Percentiles rank a stretch among this genome's conserved stretches.
Evolutionary conservation across 78 protist genomes (phyloP).

Genomic region (Planoprotostelium fungivorum): DNA sequence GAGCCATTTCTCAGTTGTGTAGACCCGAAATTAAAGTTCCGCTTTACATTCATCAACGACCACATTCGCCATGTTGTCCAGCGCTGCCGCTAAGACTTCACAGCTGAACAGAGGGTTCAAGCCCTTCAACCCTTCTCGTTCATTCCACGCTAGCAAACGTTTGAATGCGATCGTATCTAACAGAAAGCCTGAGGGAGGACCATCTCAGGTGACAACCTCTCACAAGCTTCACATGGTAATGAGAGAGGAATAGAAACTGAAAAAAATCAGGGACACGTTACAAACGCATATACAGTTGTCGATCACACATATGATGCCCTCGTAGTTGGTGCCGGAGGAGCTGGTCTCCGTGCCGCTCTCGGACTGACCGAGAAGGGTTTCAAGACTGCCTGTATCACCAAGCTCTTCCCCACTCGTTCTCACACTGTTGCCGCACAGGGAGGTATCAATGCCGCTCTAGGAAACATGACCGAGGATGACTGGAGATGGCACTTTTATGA

Average conservation of each 20-base stretch:
- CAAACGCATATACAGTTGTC: slow-evolving; percentile 77
- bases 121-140: too few relatives aligned
- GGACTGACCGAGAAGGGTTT: slow-evolving; percentile 92
- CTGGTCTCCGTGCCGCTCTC: slow-evolving; percentile 97
- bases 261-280: slow-evolving; percentile 21
- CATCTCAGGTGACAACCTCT: not conserved
- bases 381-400: slow-evolving; percentile 93
- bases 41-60: too few relatives aligned
- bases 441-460: slow-evolving; percentile 98
- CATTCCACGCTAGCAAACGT: too few relatives aligned
- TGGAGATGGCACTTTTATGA: slow-evolving; percentile 99
- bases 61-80: too few relatives aligned
- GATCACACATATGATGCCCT: slow-evolving; percentile 97
- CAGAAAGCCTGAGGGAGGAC: not conserved
- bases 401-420: slow-evolving; percentile 98
- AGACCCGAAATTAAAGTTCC: too few relatives aligned
- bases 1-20: too few relatives aligned
- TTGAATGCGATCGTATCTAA: not conserved
- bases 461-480: slow-evolving; percentile 94
- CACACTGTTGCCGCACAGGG: slow-evolving; percentile 99
- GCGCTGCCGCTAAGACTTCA: too few relatives aligned
- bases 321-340: slow-evolving; percentile 99
- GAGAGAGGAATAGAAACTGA: slow-evolving; percentile 14
- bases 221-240: not conserved
- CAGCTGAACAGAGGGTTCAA: too few relatives aligned